Conservation (phyloP, 2,329 filamentous ascomycete species). For the Calonectria pauciramosa region DNA sequence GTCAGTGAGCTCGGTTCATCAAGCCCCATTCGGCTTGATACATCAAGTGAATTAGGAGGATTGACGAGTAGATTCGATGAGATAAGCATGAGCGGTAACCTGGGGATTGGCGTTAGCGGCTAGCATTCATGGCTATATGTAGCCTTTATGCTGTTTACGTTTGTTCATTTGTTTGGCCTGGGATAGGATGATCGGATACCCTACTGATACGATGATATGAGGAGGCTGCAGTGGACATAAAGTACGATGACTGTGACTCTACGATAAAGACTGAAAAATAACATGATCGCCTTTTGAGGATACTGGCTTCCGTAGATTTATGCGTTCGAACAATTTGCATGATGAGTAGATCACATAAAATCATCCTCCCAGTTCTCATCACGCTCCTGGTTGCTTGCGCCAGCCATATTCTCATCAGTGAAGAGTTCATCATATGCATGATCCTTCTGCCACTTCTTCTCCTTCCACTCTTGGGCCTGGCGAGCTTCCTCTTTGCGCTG, state of each 20-base stretch:
- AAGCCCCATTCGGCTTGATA: slow-evolving; percentile 46
- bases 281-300: not conserved
- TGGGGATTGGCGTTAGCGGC: slow-evolving; percentile 49
- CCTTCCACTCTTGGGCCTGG: slow-evolving; percentile 83
- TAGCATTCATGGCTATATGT: slow-evolving; percentile 18
- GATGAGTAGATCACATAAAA: slow-evolving; percentile 79
- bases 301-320: not conserved
- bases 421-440: slow-evolving; percentile 97
- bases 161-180: not conserved
- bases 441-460: slow-evolving; percentile 95
- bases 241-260: not conserved
- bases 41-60: slow-evolving; percentile 44
- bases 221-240: not conserved
- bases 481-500: slow-evolving; percentile 83
- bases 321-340: not conserved
- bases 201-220: slow-evolving; percentile 2
- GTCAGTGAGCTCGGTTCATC: slow-evolving; percentile 41
- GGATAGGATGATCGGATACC: slow-evolving; percentile 16
- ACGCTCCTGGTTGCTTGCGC: slow-evolving; percentile 88
- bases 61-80: slow-evolving; percentile 50
- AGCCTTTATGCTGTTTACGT: not conserved
- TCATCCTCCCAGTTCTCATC: slow-evolving; percentile 86
- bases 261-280: slow-evolving; percentile 2
- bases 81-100: slow-evolving; percentile 48
- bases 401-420: slow-evolving; percentile 82